Percentiles rank a stretch among this genome's conserved stretches.
Conservation (phyloP, 371 early-diverging fungal species). For the Chytridium lagenaria region DNA sequence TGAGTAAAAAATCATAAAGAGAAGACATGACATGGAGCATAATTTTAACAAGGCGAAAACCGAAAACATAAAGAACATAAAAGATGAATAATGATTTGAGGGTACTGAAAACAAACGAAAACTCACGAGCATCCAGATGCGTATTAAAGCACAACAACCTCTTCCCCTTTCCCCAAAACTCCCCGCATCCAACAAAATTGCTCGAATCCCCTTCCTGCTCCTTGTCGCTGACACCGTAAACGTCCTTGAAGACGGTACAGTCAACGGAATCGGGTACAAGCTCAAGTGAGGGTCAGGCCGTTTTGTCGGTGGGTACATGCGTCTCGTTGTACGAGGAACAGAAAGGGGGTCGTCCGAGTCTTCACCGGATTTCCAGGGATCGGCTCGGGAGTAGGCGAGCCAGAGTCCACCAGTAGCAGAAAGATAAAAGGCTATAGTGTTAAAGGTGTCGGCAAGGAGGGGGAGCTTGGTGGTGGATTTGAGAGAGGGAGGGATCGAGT, state of each 20-base stretch:
- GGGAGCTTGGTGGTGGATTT: slow-evolving; percentile 28
- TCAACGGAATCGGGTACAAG: slow-evolving; percentile 33
- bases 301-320: slow-evolving; percentile 31
- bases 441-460: slow-evolving; percentile 20
- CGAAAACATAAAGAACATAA: too few relatives aligned
- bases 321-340: neutral
- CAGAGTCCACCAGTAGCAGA: slow-evolving; percentile 31
- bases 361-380: slow-evolving; percentile 23
- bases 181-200: slow-evolving; percentile 30
- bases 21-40: too few relatives aligned
- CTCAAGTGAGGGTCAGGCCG: slow-evolving; percentile 30
- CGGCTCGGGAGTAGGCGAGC: slow-evolving; percentile 32
- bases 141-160: slow-evolving; percentile 29
- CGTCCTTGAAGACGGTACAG: slow-evolving; percentile 26
- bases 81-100: neutral
- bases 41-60: too few relatives aligned
- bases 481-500: slow-evolving; percentile 30
- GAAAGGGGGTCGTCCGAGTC: neutral
- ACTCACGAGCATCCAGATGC: slow-evolving; percentile 33
- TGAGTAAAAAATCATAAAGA: too few relatives aligned
- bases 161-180: slow-evolving; percentile 35
- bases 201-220: slow-evolving; percentile 28
- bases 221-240: slow-evolving; percentile 15
- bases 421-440: slow-evolving; percentile 32
- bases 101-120: neutral